Base-by-base conservation (phyloP, 1,139 yeast species). In the Magnusiomyces suaveolens region DNA sequence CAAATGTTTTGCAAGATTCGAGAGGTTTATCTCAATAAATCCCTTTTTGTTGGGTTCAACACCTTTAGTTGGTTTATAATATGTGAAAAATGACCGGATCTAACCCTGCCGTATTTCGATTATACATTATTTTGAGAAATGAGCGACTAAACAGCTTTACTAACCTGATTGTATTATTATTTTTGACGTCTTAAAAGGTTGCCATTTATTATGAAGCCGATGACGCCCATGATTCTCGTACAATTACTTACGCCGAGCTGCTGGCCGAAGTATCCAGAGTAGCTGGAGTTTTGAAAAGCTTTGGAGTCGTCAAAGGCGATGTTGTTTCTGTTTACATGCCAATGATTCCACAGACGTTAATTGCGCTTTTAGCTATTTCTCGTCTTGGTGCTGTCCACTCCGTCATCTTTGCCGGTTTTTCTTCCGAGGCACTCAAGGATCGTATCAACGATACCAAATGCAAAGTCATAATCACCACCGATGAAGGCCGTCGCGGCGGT, bases 301-400 rank as follows among this genome's bases (percentile, higher is more conserved):
- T 82, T 65, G 90, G 90, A 33, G 90, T 85, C 59, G 77, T 77
- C 64, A 85, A 85, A 70, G 92, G 92, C 60, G 94, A 86, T 66
- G 81, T 90, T 6, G 92, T 86, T 49, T 92, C 94, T 1, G 90
- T 86, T 50, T 86, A 86, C 69, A 75, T 86, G 69, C 95, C 94
- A 61, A 86, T 86, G 95, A 83, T 84, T 60, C 92, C 94, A 32
- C 89, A 85, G 70, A 90, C 92, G 1, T 64, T 86, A 58, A 77
- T 84, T 47, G 79, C 94, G 1, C 71, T 86, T 60, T 72, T 86
- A 71, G 92, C 94, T 26, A 83, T 85, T 66, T 76, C 77, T 25
- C 78, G 95, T 71, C 76, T 86, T 59, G 94, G 95, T 59, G 95
- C 94, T 1, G 74, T 85, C 53, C 95, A 86, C 69, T 83, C 90